Base-by-base conservation (phyloP, 257 asterid genomes). In the Catharanthus roseus region DNA sequence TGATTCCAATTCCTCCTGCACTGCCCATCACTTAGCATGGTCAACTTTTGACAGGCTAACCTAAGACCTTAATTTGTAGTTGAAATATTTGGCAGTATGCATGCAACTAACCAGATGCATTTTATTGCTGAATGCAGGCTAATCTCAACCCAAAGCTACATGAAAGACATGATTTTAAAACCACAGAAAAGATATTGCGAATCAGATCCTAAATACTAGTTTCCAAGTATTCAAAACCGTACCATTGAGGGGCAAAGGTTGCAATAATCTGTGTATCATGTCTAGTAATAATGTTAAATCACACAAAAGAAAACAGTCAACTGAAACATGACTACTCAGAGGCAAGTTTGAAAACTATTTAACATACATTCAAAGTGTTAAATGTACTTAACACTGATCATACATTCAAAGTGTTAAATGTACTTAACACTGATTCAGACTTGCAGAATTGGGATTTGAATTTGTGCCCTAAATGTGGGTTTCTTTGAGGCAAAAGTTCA, bases 1-100 rank as follows among this genome's bases (percentile, higher is more conserved):
- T 53, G 90, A 75, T 83, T 95, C 99, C 79, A 95, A 88, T 88
- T 95, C 99, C 90, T 95, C 99, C 99, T 95, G 99, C 93, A 86
- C 96, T 88, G 96, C 84, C 97, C 91, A 86, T 85, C 82, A 80
- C 78, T 80, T 77, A 73, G 76, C 74, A 82, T 78, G 82, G 85
- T 84, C 84, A 85, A 70, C 77, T 71, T 81, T 78, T 60, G 64
- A 53, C 47, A 67, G 53, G 69, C 67, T 67, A 67, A 8, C 29
- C 38, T 47, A 57, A 34, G 65, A 33, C 26, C 39, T 29, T 56
- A 58, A 58, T 36, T 19, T 15, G 54, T 47, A 44, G 12, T 28
- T 54, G 36, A 53, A 58, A 56, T 15, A 41, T 28, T 39, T n/a
- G 39, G 29, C 47, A 66, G 67, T 55, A 44, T 19, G 33, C 41